phyloP scores from a whole-genome alignment of 2,329 filamentous ascomycete genomes.

The Stagonosporopsis rhizophila region DNA sequence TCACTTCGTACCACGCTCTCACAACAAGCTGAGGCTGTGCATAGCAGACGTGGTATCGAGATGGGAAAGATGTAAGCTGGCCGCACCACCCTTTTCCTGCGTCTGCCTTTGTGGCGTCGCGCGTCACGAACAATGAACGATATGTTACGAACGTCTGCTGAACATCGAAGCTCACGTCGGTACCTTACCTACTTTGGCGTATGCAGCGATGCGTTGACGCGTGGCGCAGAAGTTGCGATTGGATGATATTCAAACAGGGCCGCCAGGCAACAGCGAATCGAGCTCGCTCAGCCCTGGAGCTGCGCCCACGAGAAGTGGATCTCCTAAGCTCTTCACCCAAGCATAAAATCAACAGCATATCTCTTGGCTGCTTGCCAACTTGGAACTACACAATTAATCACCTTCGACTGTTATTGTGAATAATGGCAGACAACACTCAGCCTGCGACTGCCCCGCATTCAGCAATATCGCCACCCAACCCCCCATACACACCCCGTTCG shows the following conservation, averaged over 20 bases:
- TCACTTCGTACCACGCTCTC: neutral
- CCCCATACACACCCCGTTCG: slow-evolving; percentile 37
- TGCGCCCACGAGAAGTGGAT: slow-evolving; percentile 14
- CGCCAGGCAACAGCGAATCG: slow-evolving; percentile 12
- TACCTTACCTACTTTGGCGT: neutral
- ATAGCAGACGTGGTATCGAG: neutral
- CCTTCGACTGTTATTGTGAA: neutral
- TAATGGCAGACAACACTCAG: slow-evolving; percentile 33
- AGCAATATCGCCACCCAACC: slow-evolving; percentile 24
- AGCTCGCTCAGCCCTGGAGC: slow-evolving; percentile 8
- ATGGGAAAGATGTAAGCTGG: neutral
- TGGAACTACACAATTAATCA: neutral
- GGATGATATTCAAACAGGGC: neutral
- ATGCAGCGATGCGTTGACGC: slow-evolving; percentile 5
- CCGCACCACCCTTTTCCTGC: neutral
- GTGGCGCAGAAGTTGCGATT: slow-evolving; percentile 6
- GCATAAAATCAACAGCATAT: slow-evolving; percentile 1
- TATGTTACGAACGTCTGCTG: neutral
- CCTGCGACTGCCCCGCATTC: slow-evolving; percentile 20
- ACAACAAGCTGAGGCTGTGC: neutral
- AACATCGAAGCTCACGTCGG: neutral
- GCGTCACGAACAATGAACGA: neutral
- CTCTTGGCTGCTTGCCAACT: neutral
- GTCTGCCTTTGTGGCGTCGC: neutral
- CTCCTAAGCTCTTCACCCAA: neutral